phyloP scores from a whole-genome alignment of 1,284 basidiomycete genomes.

The Irpex lacteus region DNA sequence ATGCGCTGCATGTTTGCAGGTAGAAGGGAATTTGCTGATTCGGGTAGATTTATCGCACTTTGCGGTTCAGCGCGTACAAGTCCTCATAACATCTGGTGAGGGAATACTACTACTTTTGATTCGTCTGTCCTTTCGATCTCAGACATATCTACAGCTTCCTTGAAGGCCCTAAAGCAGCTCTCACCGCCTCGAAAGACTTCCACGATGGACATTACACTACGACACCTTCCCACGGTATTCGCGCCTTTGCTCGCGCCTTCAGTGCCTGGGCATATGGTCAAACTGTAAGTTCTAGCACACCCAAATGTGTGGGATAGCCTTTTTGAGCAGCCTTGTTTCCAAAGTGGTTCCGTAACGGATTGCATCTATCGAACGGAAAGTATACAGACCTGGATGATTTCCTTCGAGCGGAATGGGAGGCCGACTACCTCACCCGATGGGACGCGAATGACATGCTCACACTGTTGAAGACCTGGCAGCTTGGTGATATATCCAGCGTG shows the following conservation, averaged over 20 bases:
- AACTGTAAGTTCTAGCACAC: constrained; percentile 32
- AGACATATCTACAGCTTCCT: constrained; percentile 41
- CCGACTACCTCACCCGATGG: constrained; percentile 41
- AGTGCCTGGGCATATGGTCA: constrained; percentile 62
- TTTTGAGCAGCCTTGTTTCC: background rate
- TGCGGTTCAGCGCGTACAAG: constrained; percentile 63
- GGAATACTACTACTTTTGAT: background rate
- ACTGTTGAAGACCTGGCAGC: constrained; percentile 51
- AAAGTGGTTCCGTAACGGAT: constrained; percentile 56
- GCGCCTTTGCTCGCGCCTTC: constrained; percentile 56
- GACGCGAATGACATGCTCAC: constrained; percentile 57
- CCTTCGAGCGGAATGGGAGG: constrained; percentile 52
- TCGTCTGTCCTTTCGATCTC: background rate
- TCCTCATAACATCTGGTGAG: constrained; percentile 57
- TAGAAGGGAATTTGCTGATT: constrained; percentile 1
- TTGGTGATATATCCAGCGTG: constrained; percentile 40
- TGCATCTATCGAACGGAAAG: constrained; percentile 42
- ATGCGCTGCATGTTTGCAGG: background rate
- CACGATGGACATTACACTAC: constrained; percentile 51
- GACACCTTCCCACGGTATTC: constrained; percentile 45
- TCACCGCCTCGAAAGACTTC: constrained; percentile 57
- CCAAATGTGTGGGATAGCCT: background rate
- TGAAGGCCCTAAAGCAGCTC: constrained; percentile 56
- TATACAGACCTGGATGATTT: constrained; percentile 49
- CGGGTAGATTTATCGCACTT: constrained; percentile 42